Evolutionary conservation across 2,329 filamentous ascomycete species (phyloP), one percentile per base, ranked within the genome.

Genomic region (Dryadomyces quercivorus): DNA sequence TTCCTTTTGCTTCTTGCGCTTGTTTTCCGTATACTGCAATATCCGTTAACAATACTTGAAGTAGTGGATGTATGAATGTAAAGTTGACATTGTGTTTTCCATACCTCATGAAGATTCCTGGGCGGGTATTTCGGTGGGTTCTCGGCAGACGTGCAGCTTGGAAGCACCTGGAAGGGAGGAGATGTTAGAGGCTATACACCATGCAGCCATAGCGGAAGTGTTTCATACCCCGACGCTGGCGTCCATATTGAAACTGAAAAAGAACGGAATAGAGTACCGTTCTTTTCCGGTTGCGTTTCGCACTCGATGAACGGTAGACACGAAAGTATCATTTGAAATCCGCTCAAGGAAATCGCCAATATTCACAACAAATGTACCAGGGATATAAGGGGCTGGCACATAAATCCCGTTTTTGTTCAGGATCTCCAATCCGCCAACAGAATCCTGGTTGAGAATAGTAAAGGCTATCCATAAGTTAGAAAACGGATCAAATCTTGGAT

Each of bases 381-480:
- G 51, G 13, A 57, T 57, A 4, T 43, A 51, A 2, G 56, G 40
- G 2, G 54, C 56, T n/a, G 54, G 54, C 2, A 57, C 43, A 18
- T 51, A 57, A 10, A 47, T 34, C 22, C 55, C 57, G 26, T 58
- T 50, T 1, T 52, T 51, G 15, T 56, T 57, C 10, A 60, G 54
- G 2, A 59, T 54, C 18, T 60, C 55, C 2, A 60, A 55, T 3
- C 59, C 59, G 22, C 59, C 59, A 15, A 57, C 56, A 5, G 47
- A 43, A 40, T 60, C 59, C 6, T 60, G 59, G 40, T 50, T 54
- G 10, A 60, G 55, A 15, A 60, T 56, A 1, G 59, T 60, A 22
- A 60, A 59, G 55, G 70, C 59, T 75, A 70, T 76, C 65, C 56
- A 76, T 70, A 36, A 0, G 70, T 73, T 36, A 40, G 36, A 40